Percentiles rank a stretch among this genome's conserved stretches.
These are phyloP conservation scores for Boletales sp. DNA, from an alignment of 768 basidiomycete genomes.

Conservation along the genomic window DNA sequence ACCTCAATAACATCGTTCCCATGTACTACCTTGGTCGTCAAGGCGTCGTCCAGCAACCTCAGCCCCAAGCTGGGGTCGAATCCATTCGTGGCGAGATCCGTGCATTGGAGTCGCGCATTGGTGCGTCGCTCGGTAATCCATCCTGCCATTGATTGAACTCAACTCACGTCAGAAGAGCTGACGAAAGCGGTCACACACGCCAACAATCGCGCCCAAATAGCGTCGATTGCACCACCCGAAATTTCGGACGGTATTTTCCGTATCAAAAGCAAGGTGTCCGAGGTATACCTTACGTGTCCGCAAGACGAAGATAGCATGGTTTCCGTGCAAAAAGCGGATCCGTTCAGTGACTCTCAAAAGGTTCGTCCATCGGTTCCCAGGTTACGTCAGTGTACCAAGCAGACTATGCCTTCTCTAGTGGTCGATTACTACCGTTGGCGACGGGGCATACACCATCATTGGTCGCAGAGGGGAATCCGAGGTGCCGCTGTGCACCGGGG, in stretches of 20 bases:
- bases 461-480: constrained; percentile 1
- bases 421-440: neutral
- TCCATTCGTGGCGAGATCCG: neutral
- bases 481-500: neutral
- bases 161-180: neutral
- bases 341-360: neutral
- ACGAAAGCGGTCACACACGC: constrained; percentile 1
- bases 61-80: neutral
- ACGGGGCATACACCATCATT: constrained; percentile 2
- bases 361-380: neutral
- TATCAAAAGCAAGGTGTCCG: neutral
- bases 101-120: constrained; percentile 2
- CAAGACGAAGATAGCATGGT: constrained; percentile 6
- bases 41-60: neutral
- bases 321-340: neutral
- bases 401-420: neutral
- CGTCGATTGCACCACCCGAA: neutral
- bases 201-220: neutral
- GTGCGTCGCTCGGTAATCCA: neutral
- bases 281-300: constrained; percentile 2
- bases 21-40: constrained; percentile 3
- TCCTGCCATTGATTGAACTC: neutral
- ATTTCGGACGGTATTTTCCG: constrained; percentile 3
- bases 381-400: neutral
- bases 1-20: constrained; percentile 2